Conservation (phyloP, 169 alveolate genomes). For the Plasmodium gaboni region DNA sequence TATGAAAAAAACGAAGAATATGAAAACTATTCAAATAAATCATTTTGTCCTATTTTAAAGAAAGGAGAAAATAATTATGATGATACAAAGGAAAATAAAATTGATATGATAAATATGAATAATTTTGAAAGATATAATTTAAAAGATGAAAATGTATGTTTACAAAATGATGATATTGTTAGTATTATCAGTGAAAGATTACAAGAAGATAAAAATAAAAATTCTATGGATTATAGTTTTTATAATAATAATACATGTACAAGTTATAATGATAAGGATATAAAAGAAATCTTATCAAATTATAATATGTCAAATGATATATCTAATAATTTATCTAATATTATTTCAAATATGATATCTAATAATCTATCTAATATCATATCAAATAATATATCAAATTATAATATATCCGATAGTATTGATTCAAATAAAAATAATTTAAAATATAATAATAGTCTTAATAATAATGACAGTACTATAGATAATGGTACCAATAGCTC, state of each 20-base stretch:
- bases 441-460: not conserved
- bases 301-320: too few species aligned
- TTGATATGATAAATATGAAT: not conserved
- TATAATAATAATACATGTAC: not conserved
- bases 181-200: slow-evolving; percentile 2
- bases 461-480: slow-evolving; percentile 8
- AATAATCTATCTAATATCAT: too few species aligned
- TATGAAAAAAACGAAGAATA: not conserved
- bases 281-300: not conserved
- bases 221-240: not conserved
- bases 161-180: not conserved
- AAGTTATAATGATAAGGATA: too few species aligned
- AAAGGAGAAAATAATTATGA: not conserved
- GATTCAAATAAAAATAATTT: not conserved
- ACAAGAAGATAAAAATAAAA: slow-evolving; percentile 8
- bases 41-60: slow-evolving; percentile 16
- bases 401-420: too few species aligned
- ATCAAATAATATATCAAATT: too few species aligned
- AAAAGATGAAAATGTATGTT: not conserved
- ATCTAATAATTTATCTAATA: too few species aligned
- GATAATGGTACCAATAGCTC: not conserved
- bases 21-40: not conserved
- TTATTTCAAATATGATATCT: too few species aligned
- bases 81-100: slow-evolving; percentile 8
- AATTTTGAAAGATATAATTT: slow-evolving; percentile 16